Conservation (phyloP, 768 basidiomycete species). For the Tulasnella sp. region DNA sequence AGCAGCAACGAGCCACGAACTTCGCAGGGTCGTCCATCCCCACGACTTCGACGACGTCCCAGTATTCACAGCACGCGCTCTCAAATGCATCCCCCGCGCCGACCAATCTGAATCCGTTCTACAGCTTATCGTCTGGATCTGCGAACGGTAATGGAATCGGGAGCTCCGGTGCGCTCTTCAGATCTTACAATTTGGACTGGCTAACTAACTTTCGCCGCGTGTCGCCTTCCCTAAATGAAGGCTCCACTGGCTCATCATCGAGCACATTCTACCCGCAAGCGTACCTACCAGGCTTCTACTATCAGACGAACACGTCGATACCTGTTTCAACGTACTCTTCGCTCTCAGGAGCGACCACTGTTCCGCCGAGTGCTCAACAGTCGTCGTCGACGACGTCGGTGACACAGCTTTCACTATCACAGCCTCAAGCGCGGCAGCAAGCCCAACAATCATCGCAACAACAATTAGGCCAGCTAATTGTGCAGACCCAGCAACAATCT, state of each 20-base stretch:
- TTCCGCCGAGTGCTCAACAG: neutral
- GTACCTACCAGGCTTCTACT: too few relatives aligned
- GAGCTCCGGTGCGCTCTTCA: neutral
- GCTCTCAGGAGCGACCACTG: conserved; percentile 5
- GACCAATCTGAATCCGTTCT: neutral
- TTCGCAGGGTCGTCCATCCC: conserved; percentile 6
- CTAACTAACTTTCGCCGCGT: too few relatives aligned
- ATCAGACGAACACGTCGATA: neutral
- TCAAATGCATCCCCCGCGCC: neutral
- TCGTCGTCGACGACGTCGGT: neutral
- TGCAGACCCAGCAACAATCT: conserved; percentile 10
- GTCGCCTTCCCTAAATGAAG: neutral
- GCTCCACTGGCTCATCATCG: neutral
- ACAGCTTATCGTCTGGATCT: too few relatives aligned
- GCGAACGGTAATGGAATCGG: neutral
- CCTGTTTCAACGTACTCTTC: conserved; percentile 12
- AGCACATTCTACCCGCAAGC: conserved; percentile 5
- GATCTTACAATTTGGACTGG: neutral
- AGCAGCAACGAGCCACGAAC: conserved; percentile 5
- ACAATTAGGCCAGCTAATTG: too few relatives aligned
- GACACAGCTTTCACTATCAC: neutral
- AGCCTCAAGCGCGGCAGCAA: neutral
- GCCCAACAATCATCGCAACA: conserved; percentile 1
- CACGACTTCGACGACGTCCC: neutral
- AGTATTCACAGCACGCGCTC: neutral